Evolutionary conservation across 345 rosid species (phyloP).

Genomic region (Syzygium aromaticum): DNA sequence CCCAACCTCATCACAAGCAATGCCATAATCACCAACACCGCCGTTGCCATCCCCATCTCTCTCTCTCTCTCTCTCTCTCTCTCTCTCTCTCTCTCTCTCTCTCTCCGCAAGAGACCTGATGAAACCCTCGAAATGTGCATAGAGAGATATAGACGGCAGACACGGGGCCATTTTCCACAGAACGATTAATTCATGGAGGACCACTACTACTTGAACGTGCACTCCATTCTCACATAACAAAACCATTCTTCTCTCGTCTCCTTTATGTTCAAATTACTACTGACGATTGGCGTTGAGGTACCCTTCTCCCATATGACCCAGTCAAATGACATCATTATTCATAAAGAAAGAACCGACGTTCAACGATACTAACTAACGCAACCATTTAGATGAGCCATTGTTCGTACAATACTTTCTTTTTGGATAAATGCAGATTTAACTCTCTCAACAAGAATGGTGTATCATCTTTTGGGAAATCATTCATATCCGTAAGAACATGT

Average conservation of each 20-base stretch:
- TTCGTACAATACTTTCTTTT: background rate
- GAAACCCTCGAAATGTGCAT: background rate
- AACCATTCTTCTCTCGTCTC: background rate
- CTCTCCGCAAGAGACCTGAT: background rate
- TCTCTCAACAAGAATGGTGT: background rate
- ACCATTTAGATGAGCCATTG: background rate
- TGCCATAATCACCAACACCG: background rate
- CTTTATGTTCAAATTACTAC: background rate
- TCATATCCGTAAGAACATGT: background rate
- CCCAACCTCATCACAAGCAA: background rate
- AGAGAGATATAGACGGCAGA: background rate
- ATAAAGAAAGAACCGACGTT: background rate
- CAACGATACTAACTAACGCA: background rate
- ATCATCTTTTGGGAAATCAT: no score
- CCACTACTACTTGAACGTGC: background rate
- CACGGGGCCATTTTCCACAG: background rate
- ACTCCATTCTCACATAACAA: background rate
- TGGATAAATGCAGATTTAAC: background rate
- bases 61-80: background rate
- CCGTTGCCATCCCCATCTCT: background rate
- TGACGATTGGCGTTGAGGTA: background rate
- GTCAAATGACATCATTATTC: background rate
- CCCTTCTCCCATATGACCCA: background rate
- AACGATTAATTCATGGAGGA: background rate
- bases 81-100: background rate